phyloP scores from a whole-genome alignment of 768 basidiomycete species.

The Tylopilus felleus region DNA sequence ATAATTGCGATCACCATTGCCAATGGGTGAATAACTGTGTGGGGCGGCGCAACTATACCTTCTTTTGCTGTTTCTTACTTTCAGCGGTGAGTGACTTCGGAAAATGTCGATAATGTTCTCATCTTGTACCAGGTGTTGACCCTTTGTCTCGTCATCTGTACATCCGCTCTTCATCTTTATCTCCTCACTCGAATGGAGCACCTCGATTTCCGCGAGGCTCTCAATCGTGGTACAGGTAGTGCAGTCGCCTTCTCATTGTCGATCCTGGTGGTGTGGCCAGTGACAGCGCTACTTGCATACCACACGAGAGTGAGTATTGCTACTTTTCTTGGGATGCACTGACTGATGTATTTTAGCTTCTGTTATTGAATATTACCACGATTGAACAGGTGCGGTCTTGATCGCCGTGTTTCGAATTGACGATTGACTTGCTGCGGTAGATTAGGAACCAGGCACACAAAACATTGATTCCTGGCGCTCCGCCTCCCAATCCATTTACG shows the following conservation, averaged over 20 bases:
- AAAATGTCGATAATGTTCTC: neutral
- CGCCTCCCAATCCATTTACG: conserved; percentile 85
- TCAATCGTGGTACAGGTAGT: conserved; percentile 62
- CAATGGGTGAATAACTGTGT: conserved; percentile 96
- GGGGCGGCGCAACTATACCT: conserved; percentile 90
- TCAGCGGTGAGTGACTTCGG: conserved; percentile 54
- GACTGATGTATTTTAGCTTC: conserved; percentile 44
- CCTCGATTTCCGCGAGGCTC: conserved; percentile 46
- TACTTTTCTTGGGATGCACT: neutral
- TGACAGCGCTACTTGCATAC: conserved; percentile 74
- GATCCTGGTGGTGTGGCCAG: conserved; percentile 76
- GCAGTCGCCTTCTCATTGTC: conserved; percentile 77
- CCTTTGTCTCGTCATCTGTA: conserved; percentile 72
- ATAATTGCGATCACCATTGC: conserved; percentile 90
- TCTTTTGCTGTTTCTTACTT: conserved; percentile 85
- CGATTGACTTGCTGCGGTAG: conserved; percentile 35
- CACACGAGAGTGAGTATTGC: conserved; percentile 71
- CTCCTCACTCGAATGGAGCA: conserved; percentile 54
- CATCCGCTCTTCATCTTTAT: conserved; percentile 79
- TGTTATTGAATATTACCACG: conserved; percentile 88
- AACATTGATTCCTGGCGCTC: conserved; percentile 54
- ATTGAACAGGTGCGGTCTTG: conserved; percentile 77
- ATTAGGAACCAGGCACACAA: conserved; percentile 86
- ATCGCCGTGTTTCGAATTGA: conserved; percentile 7
- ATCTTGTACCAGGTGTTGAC: conserved; percentile 55